phyloP scores from a whole-genome alignment of 305 asterid species.

The Solanum hybrid region DNA sequence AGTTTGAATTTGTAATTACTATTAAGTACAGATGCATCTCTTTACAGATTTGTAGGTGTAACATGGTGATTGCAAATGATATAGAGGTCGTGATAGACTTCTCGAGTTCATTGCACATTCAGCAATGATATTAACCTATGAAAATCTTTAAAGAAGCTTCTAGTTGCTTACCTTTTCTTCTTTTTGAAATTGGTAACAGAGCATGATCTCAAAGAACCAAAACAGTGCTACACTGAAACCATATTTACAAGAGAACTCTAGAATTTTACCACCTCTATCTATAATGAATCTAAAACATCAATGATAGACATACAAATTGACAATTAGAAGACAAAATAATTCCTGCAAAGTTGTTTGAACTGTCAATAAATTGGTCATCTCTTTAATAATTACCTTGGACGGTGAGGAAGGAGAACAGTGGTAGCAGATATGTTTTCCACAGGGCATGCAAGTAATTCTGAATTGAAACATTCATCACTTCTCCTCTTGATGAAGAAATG shows the following conservation, averaged over 20 bases:
- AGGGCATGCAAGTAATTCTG: constrained; percentile 79
- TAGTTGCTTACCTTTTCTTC: background rate
- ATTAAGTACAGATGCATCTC: background rate
- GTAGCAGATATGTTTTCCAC: constrained; percentile 55
- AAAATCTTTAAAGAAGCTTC: background rate
- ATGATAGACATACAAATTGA: background rate
- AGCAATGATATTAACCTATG: background rate
- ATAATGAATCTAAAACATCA: background rate
- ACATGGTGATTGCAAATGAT: background rate
- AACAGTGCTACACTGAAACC: background rate
- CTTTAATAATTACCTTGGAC: constrained; percentile 50
- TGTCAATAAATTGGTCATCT: background rate
- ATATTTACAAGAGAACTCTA: background rate
- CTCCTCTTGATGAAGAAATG: constrained; percentile 78
- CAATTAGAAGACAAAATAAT: background rate
- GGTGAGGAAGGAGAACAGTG: constrained; percentile 67
- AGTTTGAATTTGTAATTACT: background rate
- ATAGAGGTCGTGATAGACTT: background rate
- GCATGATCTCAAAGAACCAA: background rate
- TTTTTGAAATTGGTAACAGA: background rate
- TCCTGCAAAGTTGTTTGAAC: background rate
- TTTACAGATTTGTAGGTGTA: background rate
- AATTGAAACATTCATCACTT: constrained; percentile 75
- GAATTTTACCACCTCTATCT: background rate
- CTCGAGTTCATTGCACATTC: background rate